Evolutionary conservation across 2,329 filamentous ascomycete genomes (phyloP), one percentile per base, ranked within the genome.

Genomic region (Fonsecaea multimorphosa): DNA sequence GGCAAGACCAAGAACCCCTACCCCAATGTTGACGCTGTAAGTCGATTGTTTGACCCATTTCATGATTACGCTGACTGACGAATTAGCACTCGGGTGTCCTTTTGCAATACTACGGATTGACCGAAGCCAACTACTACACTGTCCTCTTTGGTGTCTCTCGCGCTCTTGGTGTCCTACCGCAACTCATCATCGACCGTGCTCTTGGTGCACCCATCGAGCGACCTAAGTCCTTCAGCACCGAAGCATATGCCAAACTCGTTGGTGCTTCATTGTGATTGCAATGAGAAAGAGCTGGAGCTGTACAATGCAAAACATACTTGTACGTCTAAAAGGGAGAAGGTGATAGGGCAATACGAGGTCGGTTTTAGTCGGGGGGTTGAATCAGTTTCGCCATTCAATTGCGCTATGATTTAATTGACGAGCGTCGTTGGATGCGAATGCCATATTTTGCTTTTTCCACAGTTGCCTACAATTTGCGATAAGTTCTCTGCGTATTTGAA

Each of bases 1-100:
- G 95, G 95, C 85, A 99, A 99, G 92, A 98, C 94, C 87, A 98
- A 98, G 91, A 97, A 98, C 91, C 94, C 94, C 73, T 98, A 87
- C 88, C 95, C 95, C 82, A 98, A 98, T 86, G 93, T 98, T 77
- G 94, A 98, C 78, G 93, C 94, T 77, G 80, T 83, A 78, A 78
- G 79, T 71, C 40, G 11, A n/a, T 12, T n/a, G 14, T 27, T 31
- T 16, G 8, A 46, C n/a, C 14, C 56, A 12, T 32, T 14, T 51
- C 14, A 9, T 27, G 29, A 53, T 16, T 51, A 11, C 46, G 55
- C 61, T 55, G 22, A 57, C 36, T n/a, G 38, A 71, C 72, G 53
- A 75, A 54, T 27, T 61, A 83, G 80, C 95, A 98, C 91, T 97
- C 93, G 34, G 95, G 95, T 87, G 95, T 99, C 73, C 92, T 99